phyloP scores from a whole-genome alignment of 352 stramenopile genomes.

The Pythium plurisporium region DNA sequence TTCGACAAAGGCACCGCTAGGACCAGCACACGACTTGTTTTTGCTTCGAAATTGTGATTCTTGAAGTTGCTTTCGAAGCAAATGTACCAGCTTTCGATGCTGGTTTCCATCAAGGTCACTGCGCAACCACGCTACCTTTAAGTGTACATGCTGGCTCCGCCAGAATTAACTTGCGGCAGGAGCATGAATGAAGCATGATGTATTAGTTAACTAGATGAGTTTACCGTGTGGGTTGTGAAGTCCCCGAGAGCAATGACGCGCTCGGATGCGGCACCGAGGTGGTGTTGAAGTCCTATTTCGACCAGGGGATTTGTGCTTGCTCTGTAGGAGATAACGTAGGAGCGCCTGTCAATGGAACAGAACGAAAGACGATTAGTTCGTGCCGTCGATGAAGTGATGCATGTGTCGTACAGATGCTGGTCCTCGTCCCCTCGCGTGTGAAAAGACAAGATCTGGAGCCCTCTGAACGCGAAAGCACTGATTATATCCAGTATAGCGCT shows the following conservation, averaged over 20 bases:
- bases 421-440: neutral
- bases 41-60: neutral
- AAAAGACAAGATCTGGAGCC: neutral
- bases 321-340: neutral
- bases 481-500: slow-evolving; percentile 1
- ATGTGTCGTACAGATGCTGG: neutral
- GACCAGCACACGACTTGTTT: neutral
- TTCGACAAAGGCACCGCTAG: no score
- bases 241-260: neutral
- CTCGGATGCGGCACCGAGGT: neutral
- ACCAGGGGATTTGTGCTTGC: neutral
- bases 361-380: neutral
- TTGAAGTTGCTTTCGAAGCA: neutral
- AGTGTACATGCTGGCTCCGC: no score
- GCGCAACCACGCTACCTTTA: no score
- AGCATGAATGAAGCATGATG: no score
- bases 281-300: neutral
- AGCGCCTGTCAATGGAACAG: neutral
- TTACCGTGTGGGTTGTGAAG: neutral
- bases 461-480: slow-evolving; percentile 2
- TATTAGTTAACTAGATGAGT: no score
- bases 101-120: no score
- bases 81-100: no score
- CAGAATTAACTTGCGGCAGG: no score
- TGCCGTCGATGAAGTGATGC: no score